Conservation (phyloP, 495 filamentous ascomycete species). For the Bacidia rubella region DNA sequence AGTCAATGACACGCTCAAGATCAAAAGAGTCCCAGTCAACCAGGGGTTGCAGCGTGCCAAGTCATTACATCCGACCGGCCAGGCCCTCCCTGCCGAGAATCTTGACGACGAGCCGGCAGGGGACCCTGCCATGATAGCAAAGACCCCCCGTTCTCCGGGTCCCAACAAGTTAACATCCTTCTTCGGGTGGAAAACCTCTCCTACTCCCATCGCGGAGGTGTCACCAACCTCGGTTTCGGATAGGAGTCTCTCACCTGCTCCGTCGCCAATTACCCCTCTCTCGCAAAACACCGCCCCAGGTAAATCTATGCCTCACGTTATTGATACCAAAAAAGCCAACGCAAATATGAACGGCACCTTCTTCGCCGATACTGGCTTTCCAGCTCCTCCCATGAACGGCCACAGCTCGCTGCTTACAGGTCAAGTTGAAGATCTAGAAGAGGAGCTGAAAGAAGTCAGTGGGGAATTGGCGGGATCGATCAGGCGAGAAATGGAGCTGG, state of each 20-base stretch:
- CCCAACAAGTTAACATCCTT: conserved; percentile 49
- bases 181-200: conserved; percentile 50
- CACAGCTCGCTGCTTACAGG: conserved; percentile 25
- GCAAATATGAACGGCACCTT: conserved; percentile 13
- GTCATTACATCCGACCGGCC: conserved; percentile 21
- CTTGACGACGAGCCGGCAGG: conserved; percentile 20
- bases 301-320: conserved; percentile 30
- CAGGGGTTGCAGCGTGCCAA: conserved; percentile 19
- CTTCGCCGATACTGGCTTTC: conserved; percentile 24
- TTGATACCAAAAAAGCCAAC: conserved; percentile 33
- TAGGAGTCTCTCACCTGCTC: conserved; percentile 41
- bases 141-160: conserved; percentile 46
- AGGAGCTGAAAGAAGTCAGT: conserved; percentile 84
- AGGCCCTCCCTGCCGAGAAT: conserved; percentile 18
- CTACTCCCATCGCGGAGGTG: conserved; percentile 43
- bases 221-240: conserved; percentile 54
- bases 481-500: conserved; percentile 87
- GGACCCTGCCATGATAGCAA: conserved; percentile 23
- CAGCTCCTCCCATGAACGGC: conserved; percentile 19
- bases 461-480: conserved; percentile 86
- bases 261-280: conserved; percentile 42
- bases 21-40: conserved; percentile 10
- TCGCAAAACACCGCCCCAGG: conserved; percentile 16
- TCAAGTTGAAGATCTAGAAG: conserved; percentile 61
- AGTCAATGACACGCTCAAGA: conserved; percentile 17